Percentiles rank a stretch among this genome's conserved stretches.
These are phyloP conservation scores for Aegilops bicornis DNA, from an alignment of 176 grass and related monocot genomes.

Conservation along the genomic window DNA sequence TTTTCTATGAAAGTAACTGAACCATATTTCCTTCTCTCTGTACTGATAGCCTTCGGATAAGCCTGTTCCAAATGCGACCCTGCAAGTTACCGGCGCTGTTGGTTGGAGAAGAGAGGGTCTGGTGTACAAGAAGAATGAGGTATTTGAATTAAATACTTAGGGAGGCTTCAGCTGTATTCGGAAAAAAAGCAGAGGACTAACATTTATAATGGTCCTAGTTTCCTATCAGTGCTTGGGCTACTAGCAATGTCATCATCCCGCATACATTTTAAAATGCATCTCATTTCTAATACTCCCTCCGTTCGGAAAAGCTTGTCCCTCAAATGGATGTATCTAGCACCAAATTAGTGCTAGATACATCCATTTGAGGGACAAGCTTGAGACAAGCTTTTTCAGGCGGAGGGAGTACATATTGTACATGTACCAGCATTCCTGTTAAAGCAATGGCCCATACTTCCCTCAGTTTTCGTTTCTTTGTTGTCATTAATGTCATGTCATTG, in stretches of 20 bases:
- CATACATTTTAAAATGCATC: slow-evolving; percentile 18
- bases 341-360: too few relatives aligned
- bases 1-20: slow-evolving; percentile 28
- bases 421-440: slow-evolving; percentile 11
- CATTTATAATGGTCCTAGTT: background rate
- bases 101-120: slow-evolving; percentile 99
- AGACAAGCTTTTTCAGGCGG: too few relatives aligned
- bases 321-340: too few relatives aligned
- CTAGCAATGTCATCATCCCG: background rate
- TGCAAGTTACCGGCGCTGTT: slow-evolving; percentile 97
- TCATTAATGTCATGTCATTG: slow-evolving; percentile 5
- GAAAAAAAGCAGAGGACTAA: background rate
- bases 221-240: background rate
- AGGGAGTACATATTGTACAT: background rate
- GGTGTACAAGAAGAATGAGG: slow-evolving; percentile 99
- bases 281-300: background rate
- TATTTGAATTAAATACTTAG: slow-evolving; percentile 33
- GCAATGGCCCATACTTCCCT: background rate
- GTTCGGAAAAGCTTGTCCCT: too few relatives aligned
- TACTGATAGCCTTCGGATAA: slow-evolving; percentile 77
- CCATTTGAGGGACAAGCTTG: too few relatives aligned
- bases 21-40: slow-evolving; percentile 28
- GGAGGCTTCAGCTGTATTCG: background rate
- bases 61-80: slow-evolving; percentile 94
- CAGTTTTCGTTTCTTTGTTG: background rate